phyloP scores from a whole-genome alignment of 2,329 filamentous ascomycete genomes.

The Thelonectria olida region DNA sequence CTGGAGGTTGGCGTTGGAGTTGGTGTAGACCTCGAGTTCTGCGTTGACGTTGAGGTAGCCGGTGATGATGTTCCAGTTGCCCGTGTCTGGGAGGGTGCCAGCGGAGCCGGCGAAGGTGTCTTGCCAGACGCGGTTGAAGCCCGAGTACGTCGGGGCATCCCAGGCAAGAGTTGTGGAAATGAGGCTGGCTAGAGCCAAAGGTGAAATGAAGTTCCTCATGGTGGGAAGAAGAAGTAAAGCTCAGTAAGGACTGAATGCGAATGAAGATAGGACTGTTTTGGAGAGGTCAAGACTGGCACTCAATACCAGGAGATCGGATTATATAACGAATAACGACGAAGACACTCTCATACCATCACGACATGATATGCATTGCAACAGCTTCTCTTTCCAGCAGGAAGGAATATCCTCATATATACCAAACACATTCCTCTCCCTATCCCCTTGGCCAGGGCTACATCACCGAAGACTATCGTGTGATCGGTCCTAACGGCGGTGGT shows the following conservation, averaged over 20 bases:
- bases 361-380: not conserved
- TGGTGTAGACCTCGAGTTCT: constrained; percentile 58
- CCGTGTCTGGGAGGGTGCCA: constrained; percentile 47
- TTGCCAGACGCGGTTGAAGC: constrained; percentile 53
- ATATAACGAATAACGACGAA: not conserved
- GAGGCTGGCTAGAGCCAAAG: not conserved
- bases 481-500: constrained; percentile 1
- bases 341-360: not conserved
- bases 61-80: constrained; percentile 56
- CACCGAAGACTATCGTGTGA: not conserved
- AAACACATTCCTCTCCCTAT: not conserved
- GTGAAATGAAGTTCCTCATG: not conserved
- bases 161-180: not conserved
- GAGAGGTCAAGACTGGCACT: not conserved
- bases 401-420: not conserved
- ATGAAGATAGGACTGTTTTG: too few species aligned
- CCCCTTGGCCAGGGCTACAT: not conserved
- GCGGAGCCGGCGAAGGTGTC: constrained; percentile 54
- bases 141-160: constrained; percentile 48
- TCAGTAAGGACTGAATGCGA: not conserved
- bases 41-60: constrained; percentile 54
- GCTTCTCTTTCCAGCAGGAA: not conserved
- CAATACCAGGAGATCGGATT: not conserved
- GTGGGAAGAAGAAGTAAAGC: not conserved
- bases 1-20: constrained; percentile 55